phyloP scores from a whole-genome alignment of 2,329 filamentous ascomycete species.

The Metarhizium rileyi region DNA sequence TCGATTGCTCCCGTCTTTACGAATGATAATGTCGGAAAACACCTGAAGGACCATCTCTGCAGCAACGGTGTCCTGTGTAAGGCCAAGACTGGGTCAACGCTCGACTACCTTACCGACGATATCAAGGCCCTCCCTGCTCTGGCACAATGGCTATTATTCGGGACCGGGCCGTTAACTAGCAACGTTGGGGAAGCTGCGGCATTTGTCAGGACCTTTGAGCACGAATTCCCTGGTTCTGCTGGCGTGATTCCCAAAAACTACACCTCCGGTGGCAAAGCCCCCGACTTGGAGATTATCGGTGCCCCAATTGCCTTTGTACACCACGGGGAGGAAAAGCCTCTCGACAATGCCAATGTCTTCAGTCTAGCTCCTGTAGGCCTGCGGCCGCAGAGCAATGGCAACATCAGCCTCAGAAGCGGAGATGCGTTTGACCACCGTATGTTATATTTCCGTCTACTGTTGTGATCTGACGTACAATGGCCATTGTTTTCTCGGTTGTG shows the following conservation, averaged over 20 bases:
- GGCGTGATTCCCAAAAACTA: constrained; percentile 9
- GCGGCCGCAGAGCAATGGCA: constrained; percentile 11
- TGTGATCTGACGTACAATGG: not conserved
- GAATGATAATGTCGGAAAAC: constrained; percentile 52
- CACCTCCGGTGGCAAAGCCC: constrained; percentile 9
- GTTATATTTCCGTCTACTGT: not conserved
- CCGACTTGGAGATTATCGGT: constrained; percentile 11
- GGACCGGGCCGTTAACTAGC: constrained; percentile 11
- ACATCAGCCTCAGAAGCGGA: constrained; percentile 8
- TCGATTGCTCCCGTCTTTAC: constrained; percentile 33
- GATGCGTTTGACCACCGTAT: constrained; percentile 13
- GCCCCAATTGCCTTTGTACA: constrained; percentile 11
- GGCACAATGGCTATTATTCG: constrained; percentile 10
- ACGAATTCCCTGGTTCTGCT: constrained; percentile 2
- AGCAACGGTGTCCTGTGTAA: constrained; percentile 9
- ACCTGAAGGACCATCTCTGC: constrained; percentile 24
- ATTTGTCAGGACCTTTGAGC: constrained; percentile 10
- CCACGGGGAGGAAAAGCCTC: constrained; percentile 10
- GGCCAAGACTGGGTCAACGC: constrained; percentile 7
- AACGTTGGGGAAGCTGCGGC: constrained; percentile 11
- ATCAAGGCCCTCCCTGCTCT: constrained; percentile 10
- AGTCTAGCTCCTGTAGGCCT: constrained; percentile 8
- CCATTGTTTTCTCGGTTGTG: not conserved
- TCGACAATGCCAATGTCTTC: constrained; percentile 5
- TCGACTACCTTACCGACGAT: constrained; percentile 10